Percentiles rank a stretch among this genome's conserved stretches.
Conservation (phyloP, 768 basidiomycete genomes). For the Rhodosporidiobolus sp. region DNA sequence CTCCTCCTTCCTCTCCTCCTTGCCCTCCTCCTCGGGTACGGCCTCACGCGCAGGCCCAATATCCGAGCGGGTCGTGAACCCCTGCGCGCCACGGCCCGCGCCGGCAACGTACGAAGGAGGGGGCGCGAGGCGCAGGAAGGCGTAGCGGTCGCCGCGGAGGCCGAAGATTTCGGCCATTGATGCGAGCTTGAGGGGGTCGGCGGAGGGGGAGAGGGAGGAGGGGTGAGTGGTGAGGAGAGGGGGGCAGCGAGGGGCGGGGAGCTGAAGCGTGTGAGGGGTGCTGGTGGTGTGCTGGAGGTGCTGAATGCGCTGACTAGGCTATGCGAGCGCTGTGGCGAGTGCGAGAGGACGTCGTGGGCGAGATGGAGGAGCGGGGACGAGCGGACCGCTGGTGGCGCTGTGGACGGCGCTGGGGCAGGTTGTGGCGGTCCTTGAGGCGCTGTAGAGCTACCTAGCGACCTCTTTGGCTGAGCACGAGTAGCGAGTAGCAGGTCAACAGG, state of each 20-base stretch:
- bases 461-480: too few species aligned
- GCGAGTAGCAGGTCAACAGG: too few species aligned
- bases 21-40: conserved; percentile 78
- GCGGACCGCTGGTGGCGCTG: too few species aligned
- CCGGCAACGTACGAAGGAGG: conserved; percentile 91
- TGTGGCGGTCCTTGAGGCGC: too few species aligned
- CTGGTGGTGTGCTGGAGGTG: too few species aligned
- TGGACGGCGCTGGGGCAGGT: too few species aligned
- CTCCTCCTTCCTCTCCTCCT: conserved; percentile 68
- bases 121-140: conserved; percentile 35
- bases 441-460: too few species aligned
- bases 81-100: conserved; percentile 85
- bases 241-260: neutral
- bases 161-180: conserved; percentile 29
- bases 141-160: conserved; percentile 42
- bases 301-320: too few species aligned
- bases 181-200: neutral
- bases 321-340: too few species aligned
- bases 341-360: too few species aligned
- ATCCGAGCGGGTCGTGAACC: conserved; percentile 93
- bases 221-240: neutral
- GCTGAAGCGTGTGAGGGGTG: neutral
- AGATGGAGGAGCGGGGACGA: too few species aligned
- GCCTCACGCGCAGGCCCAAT: conserved; percentile 97
- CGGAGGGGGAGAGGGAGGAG: neutral